phyloP scores from a whole-genome alignment of 176 grass and related monocot species.

The Secale cereale region DNA sequence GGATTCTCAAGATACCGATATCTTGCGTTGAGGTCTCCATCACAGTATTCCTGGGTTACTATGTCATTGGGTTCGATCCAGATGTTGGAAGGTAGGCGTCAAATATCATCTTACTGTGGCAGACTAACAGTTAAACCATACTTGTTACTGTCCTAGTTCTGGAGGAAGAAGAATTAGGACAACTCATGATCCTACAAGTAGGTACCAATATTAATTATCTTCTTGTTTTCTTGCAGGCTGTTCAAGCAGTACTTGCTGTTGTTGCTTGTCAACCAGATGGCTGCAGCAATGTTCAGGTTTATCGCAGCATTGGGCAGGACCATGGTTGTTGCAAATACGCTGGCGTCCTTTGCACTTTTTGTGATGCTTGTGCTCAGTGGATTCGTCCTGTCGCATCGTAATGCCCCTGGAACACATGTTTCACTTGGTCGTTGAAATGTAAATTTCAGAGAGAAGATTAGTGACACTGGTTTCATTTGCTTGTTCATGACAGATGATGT shows the following conservation, averaged over 20 bases:
- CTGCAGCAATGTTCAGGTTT: constrained; percentile 52
- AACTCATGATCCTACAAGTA: neutral
- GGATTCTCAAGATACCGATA: constrained; percentile 75
- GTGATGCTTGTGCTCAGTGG: constrained; percentile 56
- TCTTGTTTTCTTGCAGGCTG: constrained; percentile 29
- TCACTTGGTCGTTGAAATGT: neutral
- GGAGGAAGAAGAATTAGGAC: neutral
- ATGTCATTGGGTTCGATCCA: constrained; percentile 69
- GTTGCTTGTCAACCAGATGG: constrained; percentile 58
- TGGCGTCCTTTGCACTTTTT: constrained; percentile 52
- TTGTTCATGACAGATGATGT: constrained; percentile 52
- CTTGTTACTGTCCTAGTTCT: neutral
- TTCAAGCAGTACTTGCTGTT: constrained; percentile 71
- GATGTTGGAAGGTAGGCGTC: constrained; percentile 49
- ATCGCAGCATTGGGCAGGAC: constrained; percentile 47
- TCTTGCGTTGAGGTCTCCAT: constrained; percentile 54
- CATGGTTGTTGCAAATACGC: constrained; percentile 59
- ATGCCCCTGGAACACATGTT: neutral
- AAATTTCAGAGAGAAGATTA: neutral
- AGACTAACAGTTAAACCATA: neutral
- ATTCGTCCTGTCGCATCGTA: constrained; percentile 60
- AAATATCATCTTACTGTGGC: neutral
- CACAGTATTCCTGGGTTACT: constrained; percentile 62
- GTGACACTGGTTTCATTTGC: neutral
- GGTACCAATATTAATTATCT: neutral